Evolutionary conservation across 805 yeast species (phyloP).

Genomic region (Komagataella populi): DNA sequence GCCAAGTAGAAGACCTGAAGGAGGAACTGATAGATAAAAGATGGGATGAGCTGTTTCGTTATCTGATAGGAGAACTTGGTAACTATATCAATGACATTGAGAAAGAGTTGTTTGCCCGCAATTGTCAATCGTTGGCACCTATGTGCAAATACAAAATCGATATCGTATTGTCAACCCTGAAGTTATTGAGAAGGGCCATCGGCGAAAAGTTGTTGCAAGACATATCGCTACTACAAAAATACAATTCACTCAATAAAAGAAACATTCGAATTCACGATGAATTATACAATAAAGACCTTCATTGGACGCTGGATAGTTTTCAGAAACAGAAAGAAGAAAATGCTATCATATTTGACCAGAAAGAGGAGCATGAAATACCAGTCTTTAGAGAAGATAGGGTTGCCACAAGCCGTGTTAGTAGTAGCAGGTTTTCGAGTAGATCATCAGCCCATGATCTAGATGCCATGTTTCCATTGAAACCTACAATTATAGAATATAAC

Average conservation of each 20-base stretch:
- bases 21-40: slow-evolving; percentile 33
- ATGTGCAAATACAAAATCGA: slow-evolving; percentile 1
- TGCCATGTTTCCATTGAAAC: slow-evolving; percentile 10
- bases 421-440: not conserved
- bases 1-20: slow-evolving; percentile 27
- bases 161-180: slow-evolving; percentile 6
- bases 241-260: slow-evolving; percentile 2
- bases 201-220: slow-evolving; percentile 9
- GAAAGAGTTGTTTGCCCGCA: slow-evolving; percentile 6
- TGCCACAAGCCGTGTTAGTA: not conserved
- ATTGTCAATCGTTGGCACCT: slow-evolving; percentile 1
- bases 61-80: slow-evolving; percentile 27
- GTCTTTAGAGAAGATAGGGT: not conserved
- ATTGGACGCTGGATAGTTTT: not conserved
- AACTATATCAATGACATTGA: slow-evolving; percentile 14
- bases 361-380: slow-evolving; percentile 6
- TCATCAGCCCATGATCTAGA: slow-evolving; percentile 3
- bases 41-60: slow-evolving; percentile 42
- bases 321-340: not conserved
- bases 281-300: not conserved
- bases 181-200: slow-evolving; percentile 9
- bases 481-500: slow-evolving; percentile 14
- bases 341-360: not conserved
- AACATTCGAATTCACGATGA: not conserved
- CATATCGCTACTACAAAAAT: not conserved